These are phyloP conservation scores for Ramaria rubella DNA, from an alignment of 768 basidiomycete genomes.

Conservation along the genomic window DNA sequence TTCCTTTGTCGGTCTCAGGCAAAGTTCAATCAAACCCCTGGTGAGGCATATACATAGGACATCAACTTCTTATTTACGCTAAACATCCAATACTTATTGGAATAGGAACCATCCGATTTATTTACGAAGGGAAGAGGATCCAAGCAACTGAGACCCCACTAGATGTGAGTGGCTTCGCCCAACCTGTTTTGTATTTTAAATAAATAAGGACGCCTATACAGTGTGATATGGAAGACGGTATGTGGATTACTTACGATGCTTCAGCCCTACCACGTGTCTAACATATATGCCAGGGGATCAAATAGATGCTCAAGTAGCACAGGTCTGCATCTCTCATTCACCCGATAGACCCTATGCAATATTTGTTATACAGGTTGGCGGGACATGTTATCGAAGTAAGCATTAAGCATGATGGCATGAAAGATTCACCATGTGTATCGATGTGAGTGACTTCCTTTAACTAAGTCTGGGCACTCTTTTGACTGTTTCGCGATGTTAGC, in stretches of 20 bases:
- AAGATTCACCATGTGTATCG: background rate
- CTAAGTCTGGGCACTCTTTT: background rate
- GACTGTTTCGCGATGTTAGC: background rate
- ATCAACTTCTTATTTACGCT: background rate
- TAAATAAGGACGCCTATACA: slow-evolving; percentile 19
- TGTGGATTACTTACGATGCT: background rate
- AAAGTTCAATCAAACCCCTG: slow-evolving; percentile 4
- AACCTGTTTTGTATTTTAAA: background rate
- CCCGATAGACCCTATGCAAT: background rate
- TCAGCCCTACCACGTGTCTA: background rate
- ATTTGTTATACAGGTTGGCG: background rate
- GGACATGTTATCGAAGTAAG: background rate
- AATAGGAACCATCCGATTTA: slow-evolving; percentile 61
- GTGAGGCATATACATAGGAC: background rate
- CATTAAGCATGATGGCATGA: background rate
- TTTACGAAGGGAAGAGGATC: slow-evolving; percentile 48
- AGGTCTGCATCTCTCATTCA: slow-evolving; percentile 25
- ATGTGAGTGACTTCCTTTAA: background rate
- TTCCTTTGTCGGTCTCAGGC: background rate
- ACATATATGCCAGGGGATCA: slow-evolving; percentile 33
- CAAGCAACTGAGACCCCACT: slow-evolving; percentile 45
- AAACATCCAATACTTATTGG: background rate
- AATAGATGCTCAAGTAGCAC: slow-evolving; percentile 53
- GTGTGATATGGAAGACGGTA: slow-evolving; percentile 51
- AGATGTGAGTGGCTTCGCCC: slow-evolving; percentile 32